Evolutionary conservation across 2,329 filamentous ascomycete genomes (phyloP).

Genomic region (Diaporthe longicolla): DNA sequence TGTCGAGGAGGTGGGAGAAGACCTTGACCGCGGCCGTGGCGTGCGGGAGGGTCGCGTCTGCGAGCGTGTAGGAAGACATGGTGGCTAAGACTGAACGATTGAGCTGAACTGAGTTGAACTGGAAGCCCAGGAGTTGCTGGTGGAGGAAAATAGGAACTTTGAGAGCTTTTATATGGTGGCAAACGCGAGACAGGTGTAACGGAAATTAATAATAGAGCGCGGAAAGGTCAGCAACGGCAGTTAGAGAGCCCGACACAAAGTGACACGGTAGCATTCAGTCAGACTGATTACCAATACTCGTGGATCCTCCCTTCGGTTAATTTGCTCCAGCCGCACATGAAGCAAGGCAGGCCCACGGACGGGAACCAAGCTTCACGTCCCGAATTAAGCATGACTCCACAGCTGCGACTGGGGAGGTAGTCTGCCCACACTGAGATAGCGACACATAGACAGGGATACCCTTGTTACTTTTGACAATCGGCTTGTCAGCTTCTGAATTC

Average conservation of each 20-base stretch:
- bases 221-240: neutral
- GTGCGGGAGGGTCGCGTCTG: conserved; percentile 12
- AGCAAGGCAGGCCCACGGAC: too few species aligned
- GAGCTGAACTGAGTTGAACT: neutral
- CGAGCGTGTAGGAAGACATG: conserved; percentile 25
- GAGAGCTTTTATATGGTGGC: neutral
- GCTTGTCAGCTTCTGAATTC: too few species aligned
- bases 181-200: neutral
- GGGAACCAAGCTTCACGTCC: too few species aligned
- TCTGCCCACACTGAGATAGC: too few species aligned
- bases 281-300: neutral
- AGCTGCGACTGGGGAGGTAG: too few species aligned
- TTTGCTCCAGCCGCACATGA: too few species aligned
- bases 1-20: conserved; percentile 12
- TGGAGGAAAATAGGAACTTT: neutral
- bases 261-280: neutral
- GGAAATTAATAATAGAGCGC: neutral
- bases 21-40: conserved; percentile 3
- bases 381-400: too few species aligned
- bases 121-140: neutral
- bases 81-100: neutral
- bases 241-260: neutral
- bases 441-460: too few species aligned
- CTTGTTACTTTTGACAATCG: too few species aligned
- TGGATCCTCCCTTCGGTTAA: neutral